Base-by-base conservation (phyloP, 345 rosid species). In the Ricinus communis region DNA sequence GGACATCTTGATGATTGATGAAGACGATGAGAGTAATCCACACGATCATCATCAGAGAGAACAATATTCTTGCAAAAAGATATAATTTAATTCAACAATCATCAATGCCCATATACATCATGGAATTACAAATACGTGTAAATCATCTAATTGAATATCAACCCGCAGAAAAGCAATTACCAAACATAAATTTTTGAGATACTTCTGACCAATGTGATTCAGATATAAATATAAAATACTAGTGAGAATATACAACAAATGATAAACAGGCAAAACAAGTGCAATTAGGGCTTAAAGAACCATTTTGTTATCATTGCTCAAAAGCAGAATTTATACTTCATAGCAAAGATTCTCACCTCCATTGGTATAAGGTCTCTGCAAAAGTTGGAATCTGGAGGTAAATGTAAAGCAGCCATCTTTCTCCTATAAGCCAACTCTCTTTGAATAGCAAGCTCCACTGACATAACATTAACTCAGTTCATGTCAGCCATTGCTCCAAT, bases 351-450 rank as follows among this genome's bases (percentile, higher is more conserved):
- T 21, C 57, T 53, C 28, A 53, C 77, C 75, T 65, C 62, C n/a
- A 73, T 24, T 62, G 75, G 71, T 50, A 24, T 13, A n/a, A 62
- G 49, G 24, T 45, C 33, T 27, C 60, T 66, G 14, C n/a, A 66
- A 53, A 49, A 65, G 24, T 58, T 67, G 61, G 8, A 30, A n/a
- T 19, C 5, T 21, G 69, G 30, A 8, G 15, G 56, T 33, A 18
- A 14, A 24, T 49, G 71, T 30, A 66, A 54, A 63, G 22, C n/a
- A 47, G 68, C 65, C 63, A 70, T 21, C 76, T 58, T 72, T 53
- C 51, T 76, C 56, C 77, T 30, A 28, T 58, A 75, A 15, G 69
- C 77, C 62, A 75, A 54, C 45, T 71, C 82, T 65, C 82, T 71
- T 67, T n/a, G 68, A 57, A 68, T 56, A 33, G 82, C 79, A 41